phyloP scores from a whole-genome alignment of 306 rosid genomes.

The Trichosanthes truncata region DNA sequence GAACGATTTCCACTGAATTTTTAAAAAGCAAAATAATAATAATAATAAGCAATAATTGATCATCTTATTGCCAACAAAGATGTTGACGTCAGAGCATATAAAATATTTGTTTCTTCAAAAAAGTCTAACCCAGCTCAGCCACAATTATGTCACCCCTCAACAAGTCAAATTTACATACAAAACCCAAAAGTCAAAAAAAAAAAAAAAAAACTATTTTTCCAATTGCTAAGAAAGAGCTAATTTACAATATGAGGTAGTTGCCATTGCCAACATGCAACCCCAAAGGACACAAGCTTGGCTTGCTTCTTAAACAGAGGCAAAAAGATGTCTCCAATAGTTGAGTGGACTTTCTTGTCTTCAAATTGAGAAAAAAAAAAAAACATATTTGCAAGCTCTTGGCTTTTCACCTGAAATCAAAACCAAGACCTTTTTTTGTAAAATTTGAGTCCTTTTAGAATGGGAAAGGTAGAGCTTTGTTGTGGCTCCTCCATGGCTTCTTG shows the following conservation, averaged over 20 bases:
- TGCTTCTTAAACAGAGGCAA: constrained; percentile 5
- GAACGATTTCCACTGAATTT: neutral
- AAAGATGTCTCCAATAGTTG: neutral
- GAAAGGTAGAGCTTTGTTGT: neutral
- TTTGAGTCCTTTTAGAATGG: neutral
- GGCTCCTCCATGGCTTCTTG: constrained; percentile 1
- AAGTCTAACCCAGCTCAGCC: constrained; percentile 10
- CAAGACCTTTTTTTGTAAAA: neutral
- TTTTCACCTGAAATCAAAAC: neutral
- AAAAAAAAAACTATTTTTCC: neutral
- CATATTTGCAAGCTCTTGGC: neutral
- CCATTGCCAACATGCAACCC: constrained; percentile 7
- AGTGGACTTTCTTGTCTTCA: neutral
- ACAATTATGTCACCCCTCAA: constrained; percentile 4
- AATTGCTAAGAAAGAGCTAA: neutral
- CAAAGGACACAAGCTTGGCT: neutral
- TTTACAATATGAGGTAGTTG: constrained; percentile 1
- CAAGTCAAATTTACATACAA: constrained; percentile 12
- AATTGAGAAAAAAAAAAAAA: neutral
- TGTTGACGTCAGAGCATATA: constrained; percentile 3
- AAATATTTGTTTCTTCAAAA: neutral
- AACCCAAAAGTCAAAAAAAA: neutral
- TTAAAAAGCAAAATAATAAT: neutral
- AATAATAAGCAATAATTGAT: neutral
- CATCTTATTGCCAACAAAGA: neutral